Base-by-base conservation (phyloP, 371 early-diverging fungal species). In the Saksenaea oblongispora region DNA sequence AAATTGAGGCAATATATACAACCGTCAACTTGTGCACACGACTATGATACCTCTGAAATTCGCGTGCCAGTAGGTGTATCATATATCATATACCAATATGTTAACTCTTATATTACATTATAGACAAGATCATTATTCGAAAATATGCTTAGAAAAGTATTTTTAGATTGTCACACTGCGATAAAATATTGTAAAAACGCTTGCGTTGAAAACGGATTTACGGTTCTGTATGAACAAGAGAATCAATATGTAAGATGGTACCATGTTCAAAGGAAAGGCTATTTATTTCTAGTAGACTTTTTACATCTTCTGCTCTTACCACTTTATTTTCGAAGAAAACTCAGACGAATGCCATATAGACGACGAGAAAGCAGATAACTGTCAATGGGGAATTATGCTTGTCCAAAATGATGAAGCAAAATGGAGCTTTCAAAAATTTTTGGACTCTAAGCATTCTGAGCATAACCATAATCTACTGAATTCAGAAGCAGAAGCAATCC, bases 311-410 rank as follows among this genome's bases (percentile, higher is more conserved):
- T 47, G 51, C 5, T 17, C 51, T 10, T 18, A 22, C 10, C 8
- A 9, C 11, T 17, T 1, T 17, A 7, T 22, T 9, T 22, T 22
- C 3, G 22, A 10, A 47, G 22, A 1, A 7, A 22, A 10, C 17
- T 22, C 51, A 7, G 22, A 47, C 1, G 22, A 0, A 10, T 10
- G 9, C 11, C 51, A 47, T 18, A 8, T n/a, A 22, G 3, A 14
- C 10, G 18, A 14, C 22, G 18, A 47, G n/a, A n/a, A n/a, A n/a
- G n/a, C n/a, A 14, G 0, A 10, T 18, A 5, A 47, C 5, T 47
- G 51, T 47, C 51, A 22, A 26, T 47, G 51, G 51, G 51, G 51
- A 18, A 22, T 47, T 47, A 47, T 47, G 51, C 51, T 47, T 22
- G 17, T 5, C 22, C 9, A 47, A 22, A 22, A 47, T 9, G 22